Conservation (phyloP, 2,329 filamentous ascomycete species). For the Alternaria brassicae region DNA sequence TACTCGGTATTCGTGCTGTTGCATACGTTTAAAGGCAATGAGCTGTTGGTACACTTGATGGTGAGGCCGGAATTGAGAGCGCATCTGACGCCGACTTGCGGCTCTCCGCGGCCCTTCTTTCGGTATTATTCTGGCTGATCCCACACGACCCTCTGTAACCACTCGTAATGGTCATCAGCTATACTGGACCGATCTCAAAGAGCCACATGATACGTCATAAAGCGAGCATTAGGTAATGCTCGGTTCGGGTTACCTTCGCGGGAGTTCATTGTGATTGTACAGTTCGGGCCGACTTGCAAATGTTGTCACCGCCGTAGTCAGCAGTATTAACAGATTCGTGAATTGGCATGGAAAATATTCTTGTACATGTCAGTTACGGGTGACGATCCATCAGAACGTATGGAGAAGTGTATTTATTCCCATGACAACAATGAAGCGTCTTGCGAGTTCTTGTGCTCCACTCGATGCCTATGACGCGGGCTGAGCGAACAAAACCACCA, state of each 20-base stretch:
- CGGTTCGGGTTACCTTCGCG: neutral
- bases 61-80: slow-evolving; percentile 6
- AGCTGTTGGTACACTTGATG: neutral
- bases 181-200: neutral
- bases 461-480: neutral
- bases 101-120: slow-evolving; percentile 11
- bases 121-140: slow-evolving; percentile 22
- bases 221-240: too few species aligned
- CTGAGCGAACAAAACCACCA: neutral
- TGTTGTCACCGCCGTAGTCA: neutral
- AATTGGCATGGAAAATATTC: neutral
- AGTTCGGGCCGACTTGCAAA: neutral
- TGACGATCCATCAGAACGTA: neutral
- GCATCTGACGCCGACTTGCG: slow-evolving; percentile 7
- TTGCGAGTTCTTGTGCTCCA: neutral
- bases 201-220: neutral
- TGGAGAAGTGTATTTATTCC: neutral
- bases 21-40: neutral
- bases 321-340: neutral
- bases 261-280: neutral
- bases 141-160: slow-evolving; percentile 6
- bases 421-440: neutral
- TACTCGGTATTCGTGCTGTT: neutral
- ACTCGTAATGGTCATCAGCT: neutral
- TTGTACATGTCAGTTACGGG: neutral